Percentiles rank a stretch among this genome's conserved stretches.
Evolutionary conservation across 2,329 filamentous ascomycete genomes (phyloP).

Genomic region (Cladosporium oxysporum): DNA sequence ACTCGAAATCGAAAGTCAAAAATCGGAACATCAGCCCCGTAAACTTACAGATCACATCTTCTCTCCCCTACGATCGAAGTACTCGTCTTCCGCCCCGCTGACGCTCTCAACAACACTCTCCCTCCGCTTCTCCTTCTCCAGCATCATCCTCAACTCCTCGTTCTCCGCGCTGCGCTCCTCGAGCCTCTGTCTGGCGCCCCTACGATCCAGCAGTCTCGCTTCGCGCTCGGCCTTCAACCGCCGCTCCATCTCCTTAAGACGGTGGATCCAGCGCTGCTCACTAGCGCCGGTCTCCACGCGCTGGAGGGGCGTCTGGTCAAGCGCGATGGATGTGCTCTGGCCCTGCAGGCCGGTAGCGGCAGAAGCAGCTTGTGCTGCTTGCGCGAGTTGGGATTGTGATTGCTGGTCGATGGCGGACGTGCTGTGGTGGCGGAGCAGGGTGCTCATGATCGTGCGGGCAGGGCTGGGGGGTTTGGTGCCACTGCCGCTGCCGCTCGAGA

Average conservation of each 20-base stretch:
- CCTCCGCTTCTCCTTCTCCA: conserved; percentile 58
- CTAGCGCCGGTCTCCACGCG: conserved; percentile 34
- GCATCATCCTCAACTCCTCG: conserved; percentile 64
- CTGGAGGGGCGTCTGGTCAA: conserved; percentile 30
- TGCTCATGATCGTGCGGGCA: conserved; percentile 49
- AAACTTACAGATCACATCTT: background rate
- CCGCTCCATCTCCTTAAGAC: conserved; percentile 83
- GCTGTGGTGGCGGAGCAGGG: conserved; percentile 58
- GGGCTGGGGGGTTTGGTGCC: conserved; percentile 24
- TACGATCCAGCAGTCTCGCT: conserved; percentile 78
- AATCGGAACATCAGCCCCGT: background rate
- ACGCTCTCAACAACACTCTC: conserved; percentile 19
- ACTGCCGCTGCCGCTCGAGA: conserved; percentile 10
- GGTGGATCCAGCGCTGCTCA: conserved; percentile 80
- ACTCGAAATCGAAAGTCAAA: background rate
- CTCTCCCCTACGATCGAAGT: conserved; percentile 4
- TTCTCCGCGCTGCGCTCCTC: conserved; percentile 76
- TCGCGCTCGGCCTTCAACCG: conserved; percentile 89
- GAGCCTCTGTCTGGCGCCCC: conserved; percentile 76
- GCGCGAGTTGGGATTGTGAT: conserved; percentile 18
- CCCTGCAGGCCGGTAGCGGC: conserved; percentile 14
- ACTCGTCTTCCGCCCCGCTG: conserved; percentile 17
- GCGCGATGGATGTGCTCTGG: conserved; percentile 50
- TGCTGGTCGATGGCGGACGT: conserved; percentile 52
- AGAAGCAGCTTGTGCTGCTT: conserved; percentile 18